A percentile compares a stretch with the other conserved stretches of the same genome.
phyloP scores from a whole-genome alignment of 768 basidiomycete species.

The Kwoniella pini region DNA sequence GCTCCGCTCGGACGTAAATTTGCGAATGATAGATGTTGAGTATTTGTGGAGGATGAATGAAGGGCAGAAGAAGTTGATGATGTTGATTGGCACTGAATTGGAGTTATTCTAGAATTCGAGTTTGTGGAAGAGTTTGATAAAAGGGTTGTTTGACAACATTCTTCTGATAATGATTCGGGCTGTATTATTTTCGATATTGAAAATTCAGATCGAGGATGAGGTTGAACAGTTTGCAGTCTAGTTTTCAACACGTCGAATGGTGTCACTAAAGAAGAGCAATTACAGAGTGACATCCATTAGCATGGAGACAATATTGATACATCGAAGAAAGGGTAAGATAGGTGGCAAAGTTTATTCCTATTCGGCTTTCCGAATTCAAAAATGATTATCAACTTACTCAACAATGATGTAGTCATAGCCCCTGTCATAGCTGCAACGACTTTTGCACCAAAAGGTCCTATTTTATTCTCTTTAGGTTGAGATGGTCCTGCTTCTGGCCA shows the following conservation, averaged over 20 bases:
- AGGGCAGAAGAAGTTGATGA: conserved; percentile 12
- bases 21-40: conserved; percentile 22
- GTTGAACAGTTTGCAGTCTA: conserved; percentile 75
- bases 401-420: conserved; percentile 45
- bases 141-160: conserved; percentile 52
- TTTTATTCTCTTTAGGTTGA: neutral
- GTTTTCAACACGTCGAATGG: conserved; percentile 99
- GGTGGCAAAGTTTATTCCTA: neutral
- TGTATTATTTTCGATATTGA: neutral
- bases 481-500: conserved; percentile 49
- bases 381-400: no score
- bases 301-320: no score
- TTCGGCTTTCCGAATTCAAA: neutral
- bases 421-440: conserved; percentile 51
- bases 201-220: conserved; percentile 26
- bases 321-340: neutral
- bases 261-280: conserved; percentile 90
- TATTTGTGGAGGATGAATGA: conserved; percentile 9
- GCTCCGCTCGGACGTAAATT: conserved; percentile 16
- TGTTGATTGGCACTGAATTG: conserved; percentile 31
- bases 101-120: conserved; percentile 12
- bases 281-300: no score
- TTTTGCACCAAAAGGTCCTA: conserved; percentile 51
- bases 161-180: conserved; percentile 1
- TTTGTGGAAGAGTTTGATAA: conserved; percentile 16